phyloP scores from a whole-genome alignment of 495 filamentous ascomycete genomes.

The Talaromyces thailandensis region DNA sequence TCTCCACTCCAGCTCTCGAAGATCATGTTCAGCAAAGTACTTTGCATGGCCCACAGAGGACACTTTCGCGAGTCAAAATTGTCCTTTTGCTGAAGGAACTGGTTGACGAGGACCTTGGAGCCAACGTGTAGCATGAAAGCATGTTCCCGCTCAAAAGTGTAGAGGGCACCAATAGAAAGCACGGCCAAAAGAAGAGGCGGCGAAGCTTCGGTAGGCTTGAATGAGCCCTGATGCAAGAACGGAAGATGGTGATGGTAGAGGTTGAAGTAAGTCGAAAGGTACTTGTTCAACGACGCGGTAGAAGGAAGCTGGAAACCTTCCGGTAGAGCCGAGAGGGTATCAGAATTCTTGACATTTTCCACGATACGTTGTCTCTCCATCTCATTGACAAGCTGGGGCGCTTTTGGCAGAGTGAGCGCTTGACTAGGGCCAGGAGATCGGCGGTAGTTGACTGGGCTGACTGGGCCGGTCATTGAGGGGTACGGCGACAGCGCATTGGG shows the following conservation, averaged over 20 bases:
- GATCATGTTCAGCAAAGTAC: constrained; percentile 93
- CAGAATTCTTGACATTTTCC: constrained; percentile 73
- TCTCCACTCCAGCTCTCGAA: constrained; percentile 99
- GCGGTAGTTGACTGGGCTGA: constrained; percentile 63
- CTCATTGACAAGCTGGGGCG: constrained; percentile 58
- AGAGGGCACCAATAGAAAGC: constrained; percentile 90
- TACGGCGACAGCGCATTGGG: constrained; percentile 76
- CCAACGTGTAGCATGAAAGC: constrained; percentile 96
- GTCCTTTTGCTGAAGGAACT: constrained; percentile 95
- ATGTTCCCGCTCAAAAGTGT: constrained; percentile 93
- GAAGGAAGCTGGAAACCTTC: constrained; percentile 83
- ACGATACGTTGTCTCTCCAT: constrained; percentile 74
- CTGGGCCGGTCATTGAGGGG: constrained; percentile 61
- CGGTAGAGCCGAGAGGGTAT: constrained; percentile 73
- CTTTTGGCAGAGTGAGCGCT: constrained; percentile 54
- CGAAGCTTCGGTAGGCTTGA: constrained; percentile 67
- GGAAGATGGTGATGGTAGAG: constrained; percentile 95
- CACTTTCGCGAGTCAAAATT: constrained; percentile 99
- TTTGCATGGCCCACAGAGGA: constrained; percentile 95
- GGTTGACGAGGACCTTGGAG: constrained; percentile 91
- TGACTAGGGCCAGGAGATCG: constrained; percentile 57
- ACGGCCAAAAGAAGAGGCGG: constrained; percentile 82
- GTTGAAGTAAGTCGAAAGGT: constrained; percentile 91
- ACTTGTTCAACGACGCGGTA: constrained; percentile 71
- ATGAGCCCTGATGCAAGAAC: constrained; percentile 90